Evolutionary conservation across 2,329 filamentous ascomycete genomes (phyloP), one percentile per base, ranked within the genome.

Genomic region (Massarina eburnea): DNA sequence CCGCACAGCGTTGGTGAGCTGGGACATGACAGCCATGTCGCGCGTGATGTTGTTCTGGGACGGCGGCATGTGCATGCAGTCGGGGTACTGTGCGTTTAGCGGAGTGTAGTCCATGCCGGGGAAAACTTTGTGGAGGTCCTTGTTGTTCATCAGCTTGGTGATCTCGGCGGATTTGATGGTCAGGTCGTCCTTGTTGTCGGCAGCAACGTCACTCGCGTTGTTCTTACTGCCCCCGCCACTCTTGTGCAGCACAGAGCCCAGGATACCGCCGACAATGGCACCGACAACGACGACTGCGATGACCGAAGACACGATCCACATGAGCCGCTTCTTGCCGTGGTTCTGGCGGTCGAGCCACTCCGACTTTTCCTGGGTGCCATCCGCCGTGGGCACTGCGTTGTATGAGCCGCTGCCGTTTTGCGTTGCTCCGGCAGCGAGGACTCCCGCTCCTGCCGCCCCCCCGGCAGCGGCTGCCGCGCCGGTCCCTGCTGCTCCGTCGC

Each of bases 31-130:
- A 1, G 94, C 92, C 47, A 96, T 76, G 66, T 97, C 92, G 42
- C 89, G 84, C 0, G 94, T 97, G 55, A 97, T 79, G 66, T 97
- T 96, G 74, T 97, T 96, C 67, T 96, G 92, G 26, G 86, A 91
- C 0, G 92, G 88, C 1, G 89, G 88, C 57, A 85, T 80, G 43
- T 79, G 74, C 24, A 91, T 54, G 70, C 92, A 97, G 30, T 85
- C 85, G 2, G 92, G 92, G 59, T 92, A 96, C 70, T 96, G 91
- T 0, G 89, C 84, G 65, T 95, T 91, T 68, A 94, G 81, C 0
- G 92, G 91, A 0, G 92, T 97, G 68, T 97, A 97, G 71, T 96
- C 92, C 73, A 97, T 89, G 20, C 91, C 92, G 0, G 91, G 89
- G 68, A 97, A 97, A 2, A 97, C 90, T 70, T 90, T 95, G 78